Evolutionary conservation across 371 early-diverging fungal genomes (phyloP).

Genomic region (Mortierella polycephala): DNA sequence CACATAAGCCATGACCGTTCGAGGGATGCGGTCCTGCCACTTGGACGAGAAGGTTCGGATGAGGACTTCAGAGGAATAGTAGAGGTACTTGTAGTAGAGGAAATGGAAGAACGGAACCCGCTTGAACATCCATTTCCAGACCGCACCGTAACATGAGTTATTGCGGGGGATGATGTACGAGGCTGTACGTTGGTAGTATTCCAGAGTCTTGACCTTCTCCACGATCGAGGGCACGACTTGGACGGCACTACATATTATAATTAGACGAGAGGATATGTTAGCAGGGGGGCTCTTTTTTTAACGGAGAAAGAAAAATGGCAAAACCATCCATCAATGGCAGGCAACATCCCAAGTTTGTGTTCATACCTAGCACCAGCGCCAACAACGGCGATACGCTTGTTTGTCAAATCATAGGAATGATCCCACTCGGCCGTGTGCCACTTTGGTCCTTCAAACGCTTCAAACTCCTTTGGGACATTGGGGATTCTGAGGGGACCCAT

Average conservation of each 20-base stretch:
- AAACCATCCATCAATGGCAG: no score
- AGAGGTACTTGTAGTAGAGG: slow-evolving; percentile 23
- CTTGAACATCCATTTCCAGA: slow-evolving; percentile 32
- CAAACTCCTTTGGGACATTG: slow-evolving; percentile 42
- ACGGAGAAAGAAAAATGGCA: no score
- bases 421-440: slow-evolving; percentile 51
- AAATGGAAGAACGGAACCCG: slow-evolving; percentile 27
- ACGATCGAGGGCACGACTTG: slow-evolving; percentile 46
- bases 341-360: no score
- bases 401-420: slow-evolving; percentile 35
- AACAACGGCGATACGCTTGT: slow-evolving; percentile 48
- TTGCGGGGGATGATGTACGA: slow-evolving; percentile 30
- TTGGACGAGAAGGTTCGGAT: slow-evolving; percentile 21
- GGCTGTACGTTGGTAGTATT: slow-evolving; percentile 33
- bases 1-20: background rate
- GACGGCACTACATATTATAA: slow-evolving; percentile 16
- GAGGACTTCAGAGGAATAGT: slow-evolving; percentile 18
- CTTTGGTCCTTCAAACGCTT: slow-evolving; percentile 34
- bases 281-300: background rate
- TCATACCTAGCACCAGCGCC: slow-evolving; percentile 40
- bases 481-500: slow-evolving; percentile 35
- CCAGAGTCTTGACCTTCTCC: slow-evolving; percentile 30
- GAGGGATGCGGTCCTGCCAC: background rate
- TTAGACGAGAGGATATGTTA: background rate
- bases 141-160: slow-evolving; percentile 22